A percentile compares a stretch with the other conserved stretches of the same genome.
Evolutionary conservation across 2,329 filamentous ascomycete species (phyloP).

Genomic region (Colletotrichum tamarilloi): DNA sequence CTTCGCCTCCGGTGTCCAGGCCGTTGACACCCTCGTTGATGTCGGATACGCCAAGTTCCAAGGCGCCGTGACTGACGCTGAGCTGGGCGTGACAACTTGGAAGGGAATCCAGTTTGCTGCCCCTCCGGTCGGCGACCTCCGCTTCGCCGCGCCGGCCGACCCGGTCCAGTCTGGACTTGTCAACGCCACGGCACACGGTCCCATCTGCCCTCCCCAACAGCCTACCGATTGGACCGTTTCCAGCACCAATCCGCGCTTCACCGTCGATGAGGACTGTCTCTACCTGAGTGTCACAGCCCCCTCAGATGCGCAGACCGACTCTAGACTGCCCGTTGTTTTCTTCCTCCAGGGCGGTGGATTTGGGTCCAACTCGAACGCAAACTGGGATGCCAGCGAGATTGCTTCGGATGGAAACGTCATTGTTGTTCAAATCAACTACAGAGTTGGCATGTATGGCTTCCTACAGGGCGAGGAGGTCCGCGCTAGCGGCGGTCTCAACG

Average conservation of each 20-base stretch:
- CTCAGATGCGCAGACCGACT: constrained; percentile 56
- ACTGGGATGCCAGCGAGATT: constrained; percentile 72
- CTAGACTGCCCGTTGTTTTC: constrained; percentile 72
- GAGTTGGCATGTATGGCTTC: constrained; percentile 80
- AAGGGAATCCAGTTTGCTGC: constrained; percentile 81
- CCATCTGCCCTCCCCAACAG: constrained; percentile 46
- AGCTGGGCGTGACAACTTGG: constrained; percentile 74
- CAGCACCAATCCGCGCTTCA: constrained; percentile 33
- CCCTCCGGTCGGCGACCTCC: constrained; percentile 71
- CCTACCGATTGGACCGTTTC: constrained; percentile 36
- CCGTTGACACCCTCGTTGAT: constrained; percentile 59
- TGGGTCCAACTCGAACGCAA: constrained; percentile 57
- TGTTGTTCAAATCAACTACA: constrained; percentile 80
- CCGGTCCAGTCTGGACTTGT: constrained; percentile 54
- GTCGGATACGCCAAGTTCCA: constrained; percentile 75
- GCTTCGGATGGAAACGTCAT: constrained; percentile 70
- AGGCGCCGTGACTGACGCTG: constrained; percentile 53
- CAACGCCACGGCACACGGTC: constrained; percentile 54
- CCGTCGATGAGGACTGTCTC: constrained; percentile 73
- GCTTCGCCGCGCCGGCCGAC: constrained; percentile 76
- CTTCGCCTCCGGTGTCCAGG: constrained; percentile 20
- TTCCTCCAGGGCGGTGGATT: constrained; percentile 72
- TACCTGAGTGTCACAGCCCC: constrained; percentile 75
- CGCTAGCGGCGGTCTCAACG: constrained; percentile 27
- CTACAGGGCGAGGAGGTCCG: constrained; percentile 52